Conservation (phyloP, 2,329 filamentous ascomycete genomes). For the Pseudogymnoascus sp. region DNA sequence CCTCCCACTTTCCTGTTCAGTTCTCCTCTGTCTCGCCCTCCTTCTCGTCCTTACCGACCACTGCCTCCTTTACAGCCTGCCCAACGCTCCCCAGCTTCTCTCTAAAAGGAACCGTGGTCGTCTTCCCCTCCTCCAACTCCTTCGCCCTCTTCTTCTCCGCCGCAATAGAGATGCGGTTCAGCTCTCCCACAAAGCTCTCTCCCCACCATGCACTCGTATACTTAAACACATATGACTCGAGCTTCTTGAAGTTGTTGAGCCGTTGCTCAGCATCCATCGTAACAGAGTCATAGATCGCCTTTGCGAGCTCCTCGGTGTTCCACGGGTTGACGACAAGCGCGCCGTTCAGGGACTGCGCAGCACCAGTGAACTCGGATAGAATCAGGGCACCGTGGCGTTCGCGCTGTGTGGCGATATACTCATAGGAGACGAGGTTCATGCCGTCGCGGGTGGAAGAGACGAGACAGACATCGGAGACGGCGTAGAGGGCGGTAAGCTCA, state of each 20-base stretch:
- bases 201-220: constrained; percentile 98
- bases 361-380: constrained; percentile 91
- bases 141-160: constrained; percentile 23
- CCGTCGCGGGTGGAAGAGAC: constrained; percentile 95
- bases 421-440: constrained; percentile 98
- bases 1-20: background rate
- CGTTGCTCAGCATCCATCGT: constrained; percentile 90
- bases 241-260: constrained; percentile 78
- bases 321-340: constrained; percentile 94
- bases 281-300: constrained; percentile 90
- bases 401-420: constrained; percentile 92
- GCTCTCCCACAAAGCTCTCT: constrained; percentile 80
- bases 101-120: background rate
- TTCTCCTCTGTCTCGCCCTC: background rate
- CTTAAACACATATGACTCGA: constrained; percentile 93
- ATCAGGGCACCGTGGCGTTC: constrained; percentile 90
- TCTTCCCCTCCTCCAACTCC: background rate
- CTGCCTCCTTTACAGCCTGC: background rate
- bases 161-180: constrained; percentile 37
- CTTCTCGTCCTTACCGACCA: background rate
- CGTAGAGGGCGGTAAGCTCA: constrained; percentile 88
- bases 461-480: constrained; percentile 82
- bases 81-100: background rate
- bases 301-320: constrained; percentile 94
- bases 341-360: constrained; percentile 88